Conservation (phyloP, 1,284 basidiomycete genomes). For the Volvariella volvacea region DNA sequence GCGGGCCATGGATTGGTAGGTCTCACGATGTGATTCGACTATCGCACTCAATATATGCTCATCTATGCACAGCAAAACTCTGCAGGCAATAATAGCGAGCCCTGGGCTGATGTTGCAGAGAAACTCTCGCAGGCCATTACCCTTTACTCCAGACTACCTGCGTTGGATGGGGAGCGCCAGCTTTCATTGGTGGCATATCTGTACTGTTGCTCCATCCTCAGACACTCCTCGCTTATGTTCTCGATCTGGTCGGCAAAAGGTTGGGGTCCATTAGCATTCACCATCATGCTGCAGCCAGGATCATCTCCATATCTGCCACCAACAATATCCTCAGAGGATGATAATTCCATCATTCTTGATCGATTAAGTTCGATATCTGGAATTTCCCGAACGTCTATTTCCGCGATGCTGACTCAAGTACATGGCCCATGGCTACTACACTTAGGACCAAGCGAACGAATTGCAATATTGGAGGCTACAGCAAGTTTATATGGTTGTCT, state of each 20-base stretch:
- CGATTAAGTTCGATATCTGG: constrained; percentile 61
- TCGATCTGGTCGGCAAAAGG: constrained; percentile 82
- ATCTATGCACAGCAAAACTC: constrained; percentile 37
- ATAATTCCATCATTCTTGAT: constrained; percentile 44
- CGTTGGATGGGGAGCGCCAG: constrained; percentile 43
- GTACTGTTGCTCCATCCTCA: constrained; percentile 58
- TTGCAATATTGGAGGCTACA: constrained; percentile 62
- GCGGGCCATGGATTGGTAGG: constrained; percentile 65
- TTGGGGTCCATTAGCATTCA: constrained; percentile 78
- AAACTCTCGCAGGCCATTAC: constrained; percentile 59
- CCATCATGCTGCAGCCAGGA: constrained; percentile 63
- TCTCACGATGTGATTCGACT: constrained; percentile 13
- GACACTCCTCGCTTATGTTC: constrained; percentile 65
- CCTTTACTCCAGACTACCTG: constrained; percentile 51
- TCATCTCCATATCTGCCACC: constrained; percentile 49
- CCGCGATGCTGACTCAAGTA: constrained; percentile 55
- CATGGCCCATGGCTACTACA: constrained; percentile 86
- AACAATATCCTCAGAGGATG: constrained; percentile 35
- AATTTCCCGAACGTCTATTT: constrained; percentile 63
- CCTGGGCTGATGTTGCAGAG: constrained; percentile 65
- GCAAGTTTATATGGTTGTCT: constrained; percentile 73
- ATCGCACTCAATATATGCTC: constrained; percentile 14
- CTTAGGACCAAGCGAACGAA: constrained; percentile 68
- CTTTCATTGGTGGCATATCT: constrained; percentile 59
- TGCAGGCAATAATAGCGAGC: constrained; percentile 41